Evolutionary conservation across 352 stramenopile genomes (phyloP).

Genomic region (Globisporangium recalcitrans): DNA sequence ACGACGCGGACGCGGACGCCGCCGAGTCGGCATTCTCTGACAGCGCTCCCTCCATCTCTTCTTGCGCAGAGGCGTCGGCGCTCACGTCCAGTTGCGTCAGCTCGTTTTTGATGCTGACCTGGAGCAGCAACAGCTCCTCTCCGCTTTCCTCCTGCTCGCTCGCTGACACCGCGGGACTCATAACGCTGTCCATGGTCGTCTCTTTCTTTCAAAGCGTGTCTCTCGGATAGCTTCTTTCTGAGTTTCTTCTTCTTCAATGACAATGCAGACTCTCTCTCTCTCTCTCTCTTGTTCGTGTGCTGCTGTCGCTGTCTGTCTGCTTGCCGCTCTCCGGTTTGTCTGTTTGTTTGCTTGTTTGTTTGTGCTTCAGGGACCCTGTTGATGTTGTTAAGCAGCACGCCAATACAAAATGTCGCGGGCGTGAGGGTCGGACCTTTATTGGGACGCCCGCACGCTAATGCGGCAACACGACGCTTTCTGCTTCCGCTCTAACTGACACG

Average conservation of each 20-base stretch:
- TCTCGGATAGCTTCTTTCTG: background rate
- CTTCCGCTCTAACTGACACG: background rate
- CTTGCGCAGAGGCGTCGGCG: background rate
- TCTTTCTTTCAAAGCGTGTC: background rate
- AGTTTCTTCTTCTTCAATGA: background rate
- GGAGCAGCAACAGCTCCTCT: background rate
- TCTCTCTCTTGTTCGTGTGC: background rate
- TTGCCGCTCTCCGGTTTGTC: no score
- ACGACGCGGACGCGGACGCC: background rate
- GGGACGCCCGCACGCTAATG: background rate
- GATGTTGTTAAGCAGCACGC: background rate
- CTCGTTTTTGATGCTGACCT: background rate
- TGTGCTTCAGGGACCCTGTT: background rate
- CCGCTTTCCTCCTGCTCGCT: background rate
- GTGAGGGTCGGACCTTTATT: constrained; percentile 4
- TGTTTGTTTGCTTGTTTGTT: background rate
- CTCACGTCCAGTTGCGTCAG: constrained; percentile 3
- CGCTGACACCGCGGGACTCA: constrained; percentile 5
- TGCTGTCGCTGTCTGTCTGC: background rate
- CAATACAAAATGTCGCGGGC: constrained; percentile 3
- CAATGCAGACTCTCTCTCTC: background rate
- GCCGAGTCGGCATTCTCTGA: background rate
- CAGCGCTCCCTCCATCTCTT: background rate
- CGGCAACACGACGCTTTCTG: background rate
- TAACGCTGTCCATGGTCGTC: background rate